Base-by-base conservation (phyloP, 352 stramenopile genomes). In the Phytophthora kernoviae region DNA sequence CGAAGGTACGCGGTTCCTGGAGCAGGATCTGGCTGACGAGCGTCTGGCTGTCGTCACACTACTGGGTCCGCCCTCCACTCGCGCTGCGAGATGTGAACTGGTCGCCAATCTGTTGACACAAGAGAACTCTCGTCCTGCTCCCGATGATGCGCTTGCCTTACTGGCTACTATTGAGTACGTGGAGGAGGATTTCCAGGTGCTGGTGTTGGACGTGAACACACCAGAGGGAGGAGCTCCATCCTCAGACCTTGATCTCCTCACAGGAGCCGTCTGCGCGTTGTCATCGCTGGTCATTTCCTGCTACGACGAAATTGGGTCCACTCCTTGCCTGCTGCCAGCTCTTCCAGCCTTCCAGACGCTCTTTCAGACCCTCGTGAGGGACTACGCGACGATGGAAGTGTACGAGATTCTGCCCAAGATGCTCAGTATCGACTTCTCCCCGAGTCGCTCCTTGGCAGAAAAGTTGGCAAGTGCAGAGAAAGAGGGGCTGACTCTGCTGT, bases 251-350 rank as follows among this genome's bases (percentile, higher is more conserved):
- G 42, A 66, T 27, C 30, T 64, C 43, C 67, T 87, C 21, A 50
- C 72, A 15, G 79, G 81, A 14, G 65, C 65, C 12, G 47, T 91
- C 14, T 90, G 70, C 32, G 65, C 69, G 49, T 61, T 92, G 30
- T 90, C 83, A 42, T 92, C 83, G 55, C 63, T 93, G 18, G 79
- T 91, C 18, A 42, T 93, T 30, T 77, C 65, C 3, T 78, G 65
- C 24, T 75, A 50, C 22, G 73, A 84, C 12, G 54, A 69, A 21
- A 62, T 69, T 9, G 55, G 52, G n/a, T 72, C 62, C 3, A 52
- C 34, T 8, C 34, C 27, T 12, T 67, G 50, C 37, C 50, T 76
- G 11, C 44, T 44, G 30, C 62, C 62, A 1, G 58, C 42, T n/a
- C 63, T 83, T 17, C 56, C 47, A 27, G 61, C 70, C 14, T 86